Percentiles rank a stretch among this genome's conserved stretches.
These are phyloP conservation scores for Aureoboletus auriporus DNA, from an alignment of 768 basidiomycete species.

Conservation along the genomic window DNA sequence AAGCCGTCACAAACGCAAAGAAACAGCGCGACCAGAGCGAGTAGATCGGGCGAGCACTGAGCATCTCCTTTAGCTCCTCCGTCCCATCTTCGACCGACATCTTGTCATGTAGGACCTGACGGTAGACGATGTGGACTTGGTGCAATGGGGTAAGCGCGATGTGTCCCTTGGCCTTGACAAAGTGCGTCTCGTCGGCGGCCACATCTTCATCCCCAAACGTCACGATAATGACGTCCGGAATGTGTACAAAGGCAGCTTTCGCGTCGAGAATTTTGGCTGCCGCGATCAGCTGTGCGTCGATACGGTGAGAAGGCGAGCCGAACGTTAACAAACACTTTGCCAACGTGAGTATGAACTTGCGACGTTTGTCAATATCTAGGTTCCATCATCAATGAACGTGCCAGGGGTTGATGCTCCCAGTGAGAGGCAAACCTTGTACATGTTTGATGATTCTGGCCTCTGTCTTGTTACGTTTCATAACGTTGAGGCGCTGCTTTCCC, in stretches of 20 bases:
- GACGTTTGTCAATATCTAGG: constrained; percentile 44
- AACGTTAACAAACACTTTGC: constrained; percentile 88
- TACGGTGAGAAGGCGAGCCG: constrained; percentile 91
- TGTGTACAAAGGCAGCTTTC: constrained; percentile 80
- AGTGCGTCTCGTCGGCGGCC: constrained; percentile 74
- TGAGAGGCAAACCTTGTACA: constrained; percentile 39
- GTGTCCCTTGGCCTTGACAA: constrained; percentile 76
- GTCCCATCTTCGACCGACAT: constrained; percentile 72
- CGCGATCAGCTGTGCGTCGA: constrained; percentile 82
- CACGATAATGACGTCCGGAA: constrained; percentile 74
- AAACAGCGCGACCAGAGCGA: constrained; percentile 61
- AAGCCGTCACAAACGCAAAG: constrained; percentile 73
- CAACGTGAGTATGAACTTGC: constrained; percentile 79
- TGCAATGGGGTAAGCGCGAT: constrained; percentile 82
- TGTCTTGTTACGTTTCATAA: constrained; percentile 32
- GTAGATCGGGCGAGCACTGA: constrained; percentile 67
- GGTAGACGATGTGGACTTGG: constrained; percentile 79
- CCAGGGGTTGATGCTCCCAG: neutral
- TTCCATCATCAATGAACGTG: neutral
- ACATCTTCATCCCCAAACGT: constrained; percentile 76
- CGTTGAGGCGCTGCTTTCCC: constrained; percentile 25
- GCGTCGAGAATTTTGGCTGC: constrained; percentile 77
- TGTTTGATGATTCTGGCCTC: constrained; percentile 39
- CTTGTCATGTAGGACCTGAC: constrained; percentile 80
- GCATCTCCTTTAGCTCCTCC: constrained; percentile 56